Evolutionary conservation across 73 alveolate genomes (phyloP).

Genomic region (Paramecium tetraurelia): DNA sequence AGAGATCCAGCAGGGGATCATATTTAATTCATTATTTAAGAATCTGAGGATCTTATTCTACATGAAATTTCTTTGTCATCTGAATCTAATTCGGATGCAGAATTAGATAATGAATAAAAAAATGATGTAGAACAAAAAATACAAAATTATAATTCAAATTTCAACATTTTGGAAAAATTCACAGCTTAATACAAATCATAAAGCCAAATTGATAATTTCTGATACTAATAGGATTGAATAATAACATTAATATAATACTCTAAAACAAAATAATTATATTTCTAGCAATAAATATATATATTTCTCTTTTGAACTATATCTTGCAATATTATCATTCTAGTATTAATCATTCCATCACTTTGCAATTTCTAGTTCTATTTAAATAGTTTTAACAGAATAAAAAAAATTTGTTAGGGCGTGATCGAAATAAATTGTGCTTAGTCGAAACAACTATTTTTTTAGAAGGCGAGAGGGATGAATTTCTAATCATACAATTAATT

Average conservation of each 20-base stretch:
- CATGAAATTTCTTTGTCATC: background rate
- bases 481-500: background rate
- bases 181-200: background rate
- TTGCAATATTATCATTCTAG: background rate
- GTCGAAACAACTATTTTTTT: conserved; percentile 2
- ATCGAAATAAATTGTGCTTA: background rate
- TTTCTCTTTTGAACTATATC: background rate
- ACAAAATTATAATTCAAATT: background rate
- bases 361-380: background rate
- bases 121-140: background rate
- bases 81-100: background rate
- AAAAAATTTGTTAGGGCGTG: background rate
- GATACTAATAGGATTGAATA: background rate
- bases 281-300: background rate
- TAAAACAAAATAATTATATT: no score
- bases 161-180: background rate
- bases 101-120: background rate
- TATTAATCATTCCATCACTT: background rate
- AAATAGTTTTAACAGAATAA: background rate
- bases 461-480: background rate
- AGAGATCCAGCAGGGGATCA: background rate
- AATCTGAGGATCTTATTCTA: background rate
- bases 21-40: no score
- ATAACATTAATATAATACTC: background rate
- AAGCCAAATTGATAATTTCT: background rate